Conservation (phyloP, 202 grass and related monocot genomes). For the Setaria viridis region DNA sequence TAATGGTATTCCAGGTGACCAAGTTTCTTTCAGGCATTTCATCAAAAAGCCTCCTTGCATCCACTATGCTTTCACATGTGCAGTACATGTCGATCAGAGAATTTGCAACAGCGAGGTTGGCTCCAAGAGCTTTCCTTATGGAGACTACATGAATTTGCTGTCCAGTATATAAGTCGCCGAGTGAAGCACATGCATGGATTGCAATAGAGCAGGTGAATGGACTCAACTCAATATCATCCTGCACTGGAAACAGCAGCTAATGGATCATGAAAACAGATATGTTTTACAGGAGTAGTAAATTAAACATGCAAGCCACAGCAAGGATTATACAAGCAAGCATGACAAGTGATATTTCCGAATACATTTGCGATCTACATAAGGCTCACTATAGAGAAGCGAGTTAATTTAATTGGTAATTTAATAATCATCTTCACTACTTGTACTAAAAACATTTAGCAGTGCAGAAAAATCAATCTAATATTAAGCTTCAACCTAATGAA, state of each 20-base stretch:
- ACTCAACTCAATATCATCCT: conserved; percentile 57
- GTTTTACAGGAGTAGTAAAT: neutral
- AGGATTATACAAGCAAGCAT: neutral
- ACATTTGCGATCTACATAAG: neutral
- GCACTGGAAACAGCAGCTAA: conserved; percentile 49
- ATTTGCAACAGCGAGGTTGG: conserved; percentile 57
- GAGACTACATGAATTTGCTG: conserved; percentile 55
- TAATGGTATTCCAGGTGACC: conserved; percentile 73
- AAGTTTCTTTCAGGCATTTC: conserved; percentile 56
- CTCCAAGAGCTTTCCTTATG: conserved; percentile 43
- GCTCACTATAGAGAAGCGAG: neutral
- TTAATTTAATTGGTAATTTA: neutral
- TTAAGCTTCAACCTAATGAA: neutral
- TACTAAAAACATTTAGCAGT: neutral
- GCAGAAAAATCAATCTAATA: neutral
- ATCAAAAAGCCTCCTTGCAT: conserved; percentile 55
- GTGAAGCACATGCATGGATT: conserved; percentile 45
- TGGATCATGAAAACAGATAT: conserved; percentile 25
- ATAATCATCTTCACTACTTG: conserved; percentile 1
- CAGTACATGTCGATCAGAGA: conserved; percentile 67
- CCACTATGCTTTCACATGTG: conserved; percentile 46
- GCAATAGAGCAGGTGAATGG: conserved; percentile 60
- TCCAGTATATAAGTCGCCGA: conserved; percentile 42
- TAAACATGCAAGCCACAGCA: conserved; percentile 8
- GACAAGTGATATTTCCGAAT: conserved; percentile 6